Evolutionary conservation across 441 rosid species (phyloP), one percentile per base, ranked within the genome.

Genomic region (Melastoma candidum): DNA sequence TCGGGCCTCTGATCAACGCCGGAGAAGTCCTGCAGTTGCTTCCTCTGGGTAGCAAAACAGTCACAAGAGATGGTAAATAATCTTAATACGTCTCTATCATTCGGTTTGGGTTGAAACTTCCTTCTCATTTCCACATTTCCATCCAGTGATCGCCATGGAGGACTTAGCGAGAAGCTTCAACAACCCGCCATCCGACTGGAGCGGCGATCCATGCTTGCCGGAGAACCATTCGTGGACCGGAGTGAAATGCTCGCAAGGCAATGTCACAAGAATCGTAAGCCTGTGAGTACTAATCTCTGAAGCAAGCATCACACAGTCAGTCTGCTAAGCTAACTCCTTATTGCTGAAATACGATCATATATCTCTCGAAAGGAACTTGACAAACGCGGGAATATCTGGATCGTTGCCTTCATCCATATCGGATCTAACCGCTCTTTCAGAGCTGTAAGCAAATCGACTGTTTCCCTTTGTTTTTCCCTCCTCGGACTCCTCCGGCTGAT

Each of bases 131-230:
- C 58, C 65, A 43, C 22, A 17, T 17, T 17, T 17, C 22, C 22
- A 17, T 17, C 25, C 53, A 92, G 98, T 56, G 54, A 62, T 26
- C 57, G 89, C 67, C 3, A 74, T 92, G 98, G 85, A 80, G 57
- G 81, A 74, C n/a, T 51, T 92, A 48, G 81, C 80, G 9, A 75
- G 71, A 61, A 68, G 58, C 29, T 74, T 88, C 22, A 66, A 73
- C 59, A 71, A 79, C 57, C 85, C 86, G 1, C 96, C 92, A 1
- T 26, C 74, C n/a, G 96, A 88, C 69, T 92, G 98, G 98, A 66
- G 46, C 0, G 97, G 97, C 0, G 97, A 92, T 69, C 98, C 98
- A 1, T 92, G 98, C 74, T 71, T 85, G 53, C 98, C 98, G 61
- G 61, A n/a, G 3, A 72, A 73, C 26, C 69, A 85, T 62, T 82